phyloP scores from a whole-genome alignment of 2,329 filamentous ascomycete genomes.

The Elsinoe batatas region DNA sequence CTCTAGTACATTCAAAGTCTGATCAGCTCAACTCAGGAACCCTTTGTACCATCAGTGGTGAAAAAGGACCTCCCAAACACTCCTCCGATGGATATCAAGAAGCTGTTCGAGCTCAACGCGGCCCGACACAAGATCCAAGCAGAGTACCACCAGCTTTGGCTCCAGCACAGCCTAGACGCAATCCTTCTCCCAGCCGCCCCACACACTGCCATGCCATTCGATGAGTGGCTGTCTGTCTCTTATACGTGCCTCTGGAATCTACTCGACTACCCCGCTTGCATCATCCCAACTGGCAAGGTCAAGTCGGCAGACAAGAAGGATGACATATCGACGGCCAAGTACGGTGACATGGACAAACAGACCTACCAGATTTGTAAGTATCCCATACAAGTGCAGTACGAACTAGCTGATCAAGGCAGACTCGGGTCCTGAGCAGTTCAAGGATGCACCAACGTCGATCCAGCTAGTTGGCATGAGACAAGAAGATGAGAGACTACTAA shows the following conservation, averaged over 20 bases:
- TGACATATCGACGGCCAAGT: conserved; percentile 22
- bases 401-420: conserved; percentile 18
- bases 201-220: conserved; percentile 19
- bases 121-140: conserved; percentile 14
- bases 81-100: conserved; percentile 16
- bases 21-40: conserved; percentile 17
- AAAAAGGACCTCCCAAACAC: conserved; percentile 19
- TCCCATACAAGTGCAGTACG: background rate
- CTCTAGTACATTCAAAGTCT: conserved; percentile 15
- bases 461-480: conserved; percentile 28
- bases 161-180: conserved; percentile 18
- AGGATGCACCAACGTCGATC: conserved; percentile 22
- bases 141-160: conserved; percentile 19
- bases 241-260: conserved; percentile 19
- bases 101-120: conserved; percentile 17
- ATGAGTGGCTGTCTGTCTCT: conserved; percentile 19
- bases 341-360: conserved; percentile 19
- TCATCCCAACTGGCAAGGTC: conserved; percentile 19
- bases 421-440: conserved; percentile 24
- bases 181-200: conserved; percentile 19
- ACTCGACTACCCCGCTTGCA: conserved; percentile 18
- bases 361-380: conserved; percentile 18
- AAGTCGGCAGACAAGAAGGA: conserved; percentile 20
- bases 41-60: conserved; percentile 19
- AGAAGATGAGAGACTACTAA: conserved; percentile 23